These are phyloP conservation scores for Panicum virgatum DNA, from an alignment of 202 grass and related monocot genomes.

Conservation along the genomic window DNA sequence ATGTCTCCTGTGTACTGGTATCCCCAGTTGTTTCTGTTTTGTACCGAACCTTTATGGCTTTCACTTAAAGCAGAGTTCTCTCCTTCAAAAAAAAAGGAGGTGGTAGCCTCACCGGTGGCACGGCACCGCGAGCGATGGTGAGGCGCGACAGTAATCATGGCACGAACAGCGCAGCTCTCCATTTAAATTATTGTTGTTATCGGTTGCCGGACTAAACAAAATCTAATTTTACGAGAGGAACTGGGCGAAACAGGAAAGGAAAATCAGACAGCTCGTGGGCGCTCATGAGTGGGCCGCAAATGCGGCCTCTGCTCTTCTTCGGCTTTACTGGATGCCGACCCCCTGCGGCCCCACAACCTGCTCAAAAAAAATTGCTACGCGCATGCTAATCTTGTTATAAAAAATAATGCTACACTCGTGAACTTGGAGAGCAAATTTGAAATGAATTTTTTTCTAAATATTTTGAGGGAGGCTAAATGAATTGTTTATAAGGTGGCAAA, in stretches of 20 bases:
- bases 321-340: slow-evolving; percentile 44
- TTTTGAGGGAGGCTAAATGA: neutral
- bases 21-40: no score
- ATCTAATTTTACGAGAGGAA: neutral
- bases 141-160: slow-evolving; percentile 48
- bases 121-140: neutral
- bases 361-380: neutral
- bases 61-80: no score
- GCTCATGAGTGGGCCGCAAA: slow-evolving; percentile 7
- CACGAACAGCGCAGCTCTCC: slow-evolving; percentile 36
- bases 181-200: neutral
- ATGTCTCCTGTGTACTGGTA: no score
- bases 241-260: neutral
- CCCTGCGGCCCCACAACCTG: neutral
- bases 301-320: neutral
- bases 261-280: slow-evolving; percentile 6
- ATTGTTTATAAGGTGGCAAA: neutral
- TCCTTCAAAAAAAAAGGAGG: no score
- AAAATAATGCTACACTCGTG: neutral
- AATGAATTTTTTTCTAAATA: neutral
- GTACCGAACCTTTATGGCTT: no score
- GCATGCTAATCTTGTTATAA: neutral
- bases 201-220: neutral
- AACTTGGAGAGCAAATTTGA: neutral
- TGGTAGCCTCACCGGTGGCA: slow-evolving; percentile 30